These are phyloP conservation scores for Helianthus tuberosus DNA, from an alignment of 129 eudicot genomes.

Conservation along the genomic window DNA sequence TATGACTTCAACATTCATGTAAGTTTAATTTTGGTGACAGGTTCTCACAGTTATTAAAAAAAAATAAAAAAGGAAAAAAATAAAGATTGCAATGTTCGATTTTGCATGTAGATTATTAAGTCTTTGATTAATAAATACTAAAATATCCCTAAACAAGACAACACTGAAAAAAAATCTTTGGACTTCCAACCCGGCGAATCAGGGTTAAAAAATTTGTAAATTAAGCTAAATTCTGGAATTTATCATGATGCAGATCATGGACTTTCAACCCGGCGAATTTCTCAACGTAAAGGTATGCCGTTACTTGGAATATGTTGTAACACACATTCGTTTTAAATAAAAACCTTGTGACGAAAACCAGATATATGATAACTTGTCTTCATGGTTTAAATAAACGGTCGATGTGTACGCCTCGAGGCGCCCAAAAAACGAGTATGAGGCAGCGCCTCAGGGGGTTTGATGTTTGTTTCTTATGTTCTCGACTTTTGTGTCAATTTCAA, in stretches of 20 bases:
- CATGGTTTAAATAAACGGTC: no score
- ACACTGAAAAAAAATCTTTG: background rate
- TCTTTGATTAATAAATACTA: slow-evolving; percentile 6
- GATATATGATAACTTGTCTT: no score
- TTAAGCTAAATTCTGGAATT: background rate
- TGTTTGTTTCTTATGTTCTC: no score
- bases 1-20: slow-evolving; percentile 98
- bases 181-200: no score
- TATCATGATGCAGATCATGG: slow-evolving; percentile 79
- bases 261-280: slow-evolving; percentile 97
- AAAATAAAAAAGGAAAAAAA: no score
- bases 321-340: background rate
- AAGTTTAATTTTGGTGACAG: no score
- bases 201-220: background rate
- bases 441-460: no score
- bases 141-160: background rate
- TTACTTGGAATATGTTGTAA: background rate
- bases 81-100: slow-evolving; percentile 5
- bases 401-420: no score
- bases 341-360: background rate
- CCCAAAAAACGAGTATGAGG: no score
- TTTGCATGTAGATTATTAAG: background rate
- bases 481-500: no score
- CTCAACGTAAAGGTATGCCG: slow-evolving; percentile 85
- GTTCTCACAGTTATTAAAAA: no score